phyloP scores from a whole-genome alignment of 306 rosid species.

The Myrica gale region DNA sequence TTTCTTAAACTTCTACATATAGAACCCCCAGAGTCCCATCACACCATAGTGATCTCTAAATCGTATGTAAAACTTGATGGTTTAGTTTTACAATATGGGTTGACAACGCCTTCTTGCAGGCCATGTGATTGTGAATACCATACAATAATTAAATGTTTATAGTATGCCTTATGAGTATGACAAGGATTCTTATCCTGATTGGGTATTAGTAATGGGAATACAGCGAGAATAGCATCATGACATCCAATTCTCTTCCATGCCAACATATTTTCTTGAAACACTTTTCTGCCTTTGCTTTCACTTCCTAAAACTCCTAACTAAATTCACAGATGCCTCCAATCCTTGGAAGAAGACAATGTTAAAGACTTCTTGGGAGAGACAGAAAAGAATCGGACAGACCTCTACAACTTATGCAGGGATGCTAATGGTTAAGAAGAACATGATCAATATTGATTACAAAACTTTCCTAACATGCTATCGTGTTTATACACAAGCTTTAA shows the following conservation, averaged over 20 bases:
- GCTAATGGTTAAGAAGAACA: slow-evolving; percentile 32
- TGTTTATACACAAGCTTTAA: slow-evolving; percentile 45
- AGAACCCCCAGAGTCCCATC: too few relatives aligned
- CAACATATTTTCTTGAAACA: background rate
- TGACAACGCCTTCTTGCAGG: too few relatives aligned
- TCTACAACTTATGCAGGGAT: slow-evolving; percentile 47
- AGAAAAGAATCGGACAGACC: slow-evolving; percentile 27
- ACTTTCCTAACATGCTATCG: slow-evolving; percentile 53
- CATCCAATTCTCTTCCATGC: background rate
- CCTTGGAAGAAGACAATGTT: slow-evolving; percentile 25
- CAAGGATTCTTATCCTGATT: background rate
- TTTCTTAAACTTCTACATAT: too few relatives aligned
- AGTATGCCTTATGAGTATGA: too few relatives aligned
- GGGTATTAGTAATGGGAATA: background rate
- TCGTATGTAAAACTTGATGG: too few relatives aligned
- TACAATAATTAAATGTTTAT: too few relatives aligned
- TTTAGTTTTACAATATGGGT: too few relatives aligned
- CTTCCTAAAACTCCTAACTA: slow-evolving; percentile 4
- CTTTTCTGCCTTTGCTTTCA: background rate
- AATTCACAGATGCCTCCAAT: slow-evolving; percentile 7
- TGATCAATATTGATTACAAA: slow-evolving; percentile 49
- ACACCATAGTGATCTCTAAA: too few relatives aligned
- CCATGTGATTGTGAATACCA: too few relatives aligned
- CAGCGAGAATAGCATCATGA: background rate
- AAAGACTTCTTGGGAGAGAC: slow-evolving; percentile 15